Conservation (phyloP, 2,329 filamentous ascomycete genomes). For the Pestalotiopsis sp. region DNA sequence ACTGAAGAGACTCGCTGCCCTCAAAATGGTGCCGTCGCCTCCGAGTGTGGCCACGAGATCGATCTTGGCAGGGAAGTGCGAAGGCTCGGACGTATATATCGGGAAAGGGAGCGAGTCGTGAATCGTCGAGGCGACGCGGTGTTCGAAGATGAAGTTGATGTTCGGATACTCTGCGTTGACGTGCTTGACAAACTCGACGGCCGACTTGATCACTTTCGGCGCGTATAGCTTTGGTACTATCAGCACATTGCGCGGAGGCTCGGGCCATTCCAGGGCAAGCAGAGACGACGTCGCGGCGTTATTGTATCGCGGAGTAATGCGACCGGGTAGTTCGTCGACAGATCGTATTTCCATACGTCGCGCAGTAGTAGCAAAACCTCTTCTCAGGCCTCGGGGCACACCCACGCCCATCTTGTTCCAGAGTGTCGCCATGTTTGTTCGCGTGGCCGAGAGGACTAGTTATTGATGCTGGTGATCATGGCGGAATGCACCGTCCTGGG, state of each 20-base stretch:
- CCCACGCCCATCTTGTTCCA: background rate
- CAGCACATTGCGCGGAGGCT: slow-evolving; percentile 56
- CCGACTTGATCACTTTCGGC: slow-evolving; percentile 51
- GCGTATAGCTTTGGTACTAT: slow-evolving; percentile 60
- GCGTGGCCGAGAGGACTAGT: background rate
- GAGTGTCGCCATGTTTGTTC: slow-evolving; percentile 4
- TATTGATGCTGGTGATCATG: background rate
- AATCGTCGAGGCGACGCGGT: slow-evolving; percentile 68
- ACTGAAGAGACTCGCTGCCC: slow-evolving; percentile 84
- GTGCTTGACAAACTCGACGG: slow-evolving; percentile 64
- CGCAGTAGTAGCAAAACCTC: slow-evolving; percentile 51
- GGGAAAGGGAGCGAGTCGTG: slow-evolving; percentile 73
- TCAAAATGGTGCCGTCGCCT: slow-evolving; percentile 88
- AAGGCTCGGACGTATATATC: slow-evolving; percentile 60
- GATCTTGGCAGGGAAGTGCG: slow-evolving; percentile 69
- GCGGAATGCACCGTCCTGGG: background rate
- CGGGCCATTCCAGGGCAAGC: slow-evolving; percentile 54
- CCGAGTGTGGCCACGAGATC: slow-evolving; percentile 89
- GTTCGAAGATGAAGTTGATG: slow-evolving; percentile 82
- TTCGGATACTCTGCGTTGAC: slow-evolving; percentile 77
- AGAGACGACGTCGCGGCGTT: slow-evolving; percentile 56
- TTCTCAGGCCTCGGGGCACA: slow-evolving; percentile 14
- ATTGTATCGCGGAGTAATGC: slow-evolving; percentile 64
- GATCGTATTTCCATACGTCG: slow-evolving; percentile 49
- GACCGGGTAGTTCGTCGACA: slow-evolving; percentile 48